Base-by-base conservation (phyloP, 768 basidiomycete species). In the Roridomyces roridus region DNA sequence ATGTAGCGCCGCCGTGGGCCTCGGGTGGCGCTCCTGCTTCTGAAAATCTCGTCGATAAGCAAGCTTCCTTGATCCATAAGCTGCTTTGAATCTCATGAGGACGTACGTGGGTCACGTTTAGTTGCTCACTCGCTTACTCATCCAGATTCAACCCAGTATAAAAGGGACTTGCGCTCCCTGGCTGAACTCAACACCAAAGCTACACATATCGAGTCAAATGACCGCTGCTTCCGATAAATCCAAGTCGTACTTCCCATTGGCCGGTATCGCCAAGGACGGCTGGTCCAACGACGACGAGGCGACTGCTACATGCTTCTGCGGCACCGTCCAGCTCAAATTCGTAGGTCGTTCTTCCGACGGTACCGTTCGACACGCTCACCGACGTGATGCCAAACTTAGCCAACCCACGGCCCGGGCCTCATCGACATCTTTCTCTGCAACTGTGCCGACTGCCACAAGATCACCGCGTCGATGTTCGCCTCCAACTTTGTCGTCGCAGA, bases 381-480 rank as follows among this genome's bases (percentile, higher is more conserved):
- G 15, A 14, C 10, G 31, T 11, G 7, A 3, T 8, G 11, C 25
- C 2, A 21, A 9, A 26, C 14, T 46, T 25, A 44, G 23, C 34
- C 55, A 29, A 52, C 46, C 29, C 43, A 57, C 18, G 60, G 36
- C n/a, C 55, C 55, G 8, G 59, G 59, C 24, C 55, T 61, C 4
- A 28, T 51, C 20, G 35, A 34, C 15, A 51, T 25, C 20, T 57
- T 61, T 45, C 17, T 61, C 26, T 61, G 59, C 42, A 49, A 61
- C 34, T 61, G 59, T 49, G 14, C 49, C 5, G 59, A 61, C 55
- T 61, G 59, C 29, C 54, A 36, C 35, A 61, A 61, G 25, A 35
- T 61, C 41, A 55, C 47, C 41, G 54, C 55, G 9, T 50, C 46
- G 49, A 57, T 57, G 55, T 62, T 62, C 25, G 49, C 55, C 18